These are phyloP conservation scores for Lolium rigidum DNA, from an alignment of 176 grass and related monocot species.

Conservation along the genomic window DNA sequence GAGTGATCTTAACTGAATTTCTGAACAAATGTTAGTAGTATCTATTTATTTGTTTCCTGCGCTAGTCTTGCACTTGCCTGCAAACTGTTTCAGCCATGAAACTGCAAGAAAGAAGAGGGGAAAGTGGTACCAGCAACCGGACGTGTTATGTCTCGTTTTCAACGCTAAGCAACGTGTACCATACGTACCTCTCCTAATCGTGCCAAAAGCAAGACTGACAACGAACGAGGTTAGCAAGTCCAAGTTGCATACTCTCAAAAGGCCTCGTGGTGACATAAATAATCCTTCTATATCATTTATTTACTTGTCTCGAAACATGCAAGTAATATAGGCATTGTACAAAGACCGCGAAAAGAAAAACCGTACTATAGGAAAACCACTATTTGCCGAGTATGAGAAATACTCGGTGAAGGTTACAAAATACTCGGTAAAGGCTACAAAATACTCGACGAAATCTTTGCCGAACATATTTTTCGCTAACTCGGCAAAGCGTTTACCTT, in stretches of 20 bases:
- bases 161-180: background rate
- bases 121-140: background rate
- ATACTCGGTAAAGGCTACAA: fast-evolving
- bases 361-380: no score
- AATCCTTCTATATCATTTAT: background rate
- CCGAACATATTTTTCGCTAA: no score
- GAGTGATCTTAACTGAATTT: no score
- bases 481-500: no score
- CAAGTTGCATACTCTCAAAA: background rate
- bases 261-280: background rate
- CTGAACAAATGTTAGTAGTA: no score
- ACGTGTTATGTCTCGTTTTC: background rate
- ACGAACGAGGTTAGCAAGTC: background rate
- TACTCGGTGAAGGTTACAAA: no score
- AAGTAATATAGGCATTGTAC: no score
- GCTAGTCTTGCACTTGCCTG: background rate
- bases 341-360: no score
- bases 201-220: background rate
- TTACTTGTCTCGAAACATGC: background rate
- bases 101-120: background rate
- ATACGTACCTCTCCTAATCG: background rate
- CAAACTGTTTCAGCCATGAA: background rate
- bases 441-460: no score
- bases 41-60: background rate
- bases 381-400: no score